Percentiles rank a stretch among this genome's conserved stretches.
Evolutionary conservation across 495 filamentous ascomycete species (phyloP).

Genomic region (Parathielavia hyrcaniae): DNA sequence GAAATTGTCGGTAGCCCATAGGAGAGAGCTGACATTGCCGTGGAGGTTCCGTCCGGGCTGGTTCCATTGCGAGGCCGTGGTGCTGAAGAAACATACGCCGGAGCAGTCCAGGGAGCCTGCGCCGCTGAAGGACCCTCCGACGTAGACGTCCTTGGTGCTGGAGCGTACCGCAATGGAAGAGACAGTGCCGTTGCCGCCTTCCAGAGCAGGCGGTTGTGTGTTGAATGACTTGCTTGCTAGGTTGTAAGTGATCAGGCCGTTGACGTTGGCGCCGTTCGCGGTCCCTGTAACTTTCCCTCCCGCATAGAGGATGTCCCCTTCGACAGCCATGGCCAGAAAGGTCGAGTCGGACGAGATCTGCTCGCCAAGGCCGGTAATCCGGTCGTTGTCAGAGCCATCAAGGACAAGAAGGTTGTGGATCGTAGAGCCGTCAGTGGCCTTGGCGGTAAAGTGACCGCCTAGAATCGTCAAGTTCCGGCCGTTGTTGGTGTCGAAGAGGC

Average conservation of each 20-base stretch:
- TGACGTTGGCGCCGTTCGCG: slow-evolving; percentile 54
- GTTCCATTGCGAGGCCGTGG: slow-evolving; percentile 63
- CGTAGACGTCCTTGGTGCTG: slow-evolving; percentile 65
- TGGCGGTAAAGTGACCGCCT: slow-evolving; percentile 79
- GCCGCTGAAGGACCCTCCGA: slow-evolving; percentile 72
- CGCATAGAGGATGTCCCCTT: slow-evolving; percentile 66
- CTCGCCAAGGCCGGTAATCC: slow-evolving; percentile 63
- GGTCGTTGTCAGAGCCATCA: slow-evolving; percentile 48
- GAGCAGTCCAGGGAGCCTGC: slow-evolving; percentile 81
- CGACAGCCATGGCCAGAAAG: slow-evolving; percentile 62
- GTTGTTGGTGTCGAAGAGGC: slow-evolving; percentile 64
- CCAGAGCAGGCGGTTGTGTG: slow-evolving; percentile 64
- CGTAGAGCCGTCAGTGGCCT: slow-evolving; percentile 58
- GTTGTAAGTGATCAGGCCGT: slow-evolving; percentile 76
- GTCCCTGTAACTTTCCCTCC: slow-evolving; percentile 73
- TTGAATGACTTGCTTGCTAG: slow-evolving; percentile 55
- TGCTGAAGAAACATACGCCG: slow-evolving; percentile 72
- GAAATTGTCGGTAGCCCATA: slow-evolving; percentile 63
- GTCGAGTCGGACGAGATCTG: slow-evolving; percentile 65
- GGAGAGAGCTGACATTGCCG: slow-evolving; percentile 63
- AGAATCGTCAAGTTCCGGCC: slow-evolving; percentile 76
- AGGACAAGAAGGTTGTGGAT: slow-evolving; percentile 77
- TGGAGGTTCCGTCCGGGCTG: slow-evolving; percentile 61
- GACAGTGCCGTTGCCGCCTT: slow-evolving; percentile 61
- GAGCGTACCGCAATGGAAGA: slow-evolving; percentile 66